phyloP scores from a whole-genome alignment of 2,329 filamentous ascomycete species.

The Exophiala spinifera region DNA sequence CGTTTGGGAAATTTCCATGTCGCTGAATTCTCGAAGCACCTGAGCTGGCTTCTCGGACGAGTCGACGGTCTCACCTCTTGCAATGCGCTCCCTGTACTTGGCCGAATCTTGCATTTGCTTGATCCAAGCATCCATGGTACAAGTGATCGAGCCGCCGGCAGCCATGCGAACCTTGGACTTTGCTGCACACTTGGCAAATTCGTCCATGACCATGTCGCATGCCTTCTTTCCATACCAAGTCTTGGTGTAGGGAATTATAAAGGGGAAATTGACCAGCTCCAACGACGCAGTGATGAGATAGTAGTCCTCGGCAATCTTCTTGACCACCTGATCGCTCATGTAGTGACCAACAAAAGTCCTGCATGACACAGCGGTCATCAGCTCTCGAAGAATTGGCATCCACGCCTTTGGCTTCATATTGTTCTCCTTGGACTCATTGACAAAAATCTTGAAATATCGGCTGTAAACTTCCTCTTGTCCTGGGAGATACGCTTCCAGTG shows the following conservation, averaged over 20 bases:
- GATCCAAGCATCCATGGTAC: slow-evolving; percentile 96
- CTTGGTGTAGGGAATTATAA: slow-evolving; percentile 92
- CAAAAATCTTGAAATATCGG: slow-evolving; percentile 75
- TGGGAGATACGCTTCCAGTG: slow-evolving; percentile 83
- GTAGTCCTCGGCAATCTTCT: slow-evolving; percentile 95
- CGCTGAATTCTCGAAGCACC: slow-evolving; percentile 79
- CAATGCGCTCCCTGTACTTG: slow-evolving; percentile 74
- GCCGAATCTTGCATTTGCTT: slow-evolving; percentile 82
- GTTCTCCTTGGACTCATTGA: slow-evolving; percentile 69
- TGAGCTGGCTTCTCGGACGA: slow-evolving; percentile 75
- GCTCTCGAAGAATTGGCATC: slow-evolving; percentile 88
- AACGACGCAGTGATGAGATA: slow-evolving; percentile 93
- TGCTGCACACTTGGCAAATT: slow-evolving; percentile 86
- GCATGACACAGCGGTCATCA: slow-evolving; percentile 92
- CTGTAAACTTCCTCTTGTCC: slow-evolving; percentile 91
- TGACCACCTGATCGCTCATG: slow-evolving; percentile 82
- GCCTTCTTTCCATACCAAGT: slow-evolving; percentile 98
- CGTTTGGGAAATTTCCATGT: slow-evolving; percentile 89
- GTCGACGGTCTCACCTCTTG: slow-evolving; percentile 66
- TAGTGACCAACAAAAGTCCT: slow-evolving; percentile 97
- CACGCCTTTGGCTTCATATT: slow-evolving; percentile 74
- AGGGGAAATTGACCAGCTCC: slow-evolving; percentile 96
- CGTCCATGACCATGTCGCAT: slow-evolving; percentile 82
- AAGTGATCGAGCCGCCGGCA: slow-evolving; percentile 78
- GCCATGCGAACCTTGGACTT: slow-evolving; percentile 92